phyloP scores from a whole-genome alignment of 768 basidiomycete genomes.

The Melanogaster broomeanus region DNA sequence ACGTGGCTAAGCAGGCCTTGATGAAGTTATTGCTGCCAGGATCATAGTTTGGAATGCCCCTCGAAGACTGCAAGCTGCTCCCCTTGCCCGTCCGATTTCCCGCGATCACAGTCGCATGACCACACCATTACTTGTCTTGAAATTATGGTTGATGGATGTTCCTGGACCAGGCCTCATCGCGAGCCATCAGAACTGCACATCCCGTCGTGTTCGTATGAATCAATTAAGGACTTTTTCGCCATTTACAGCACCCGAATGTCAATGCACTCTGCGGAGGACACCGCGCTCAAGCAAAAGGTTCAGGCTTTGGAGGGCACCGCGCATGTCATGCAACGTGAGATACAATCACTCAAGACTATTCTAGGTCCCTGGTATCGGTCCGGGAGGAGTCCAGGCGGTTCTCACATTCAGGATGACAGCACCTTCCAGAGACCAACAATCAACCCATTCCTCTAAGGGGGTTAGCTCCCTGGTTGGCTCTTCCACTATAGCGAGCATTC shows the following conservation, averaged over 20 bases:
- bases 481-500: no score
- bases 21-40: slow-evolving; percentile 25
- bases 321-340: slow-evolving; percentile 53
- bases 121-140: slow-evolving; percentile 44
- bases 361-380: slow-evolving; percentile 67
- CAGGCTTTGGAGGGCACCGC: slow-evolving; percentile 59
- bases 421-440: slow-evolving; percentile 10
- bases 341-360: slow-evolving; percentile 52
- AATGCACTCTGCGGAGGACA: slow-evolving; percentile 62
- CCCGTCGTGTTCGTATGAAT: slow-evolving; percentile 55
- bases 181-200: slow-evolving; percentile 39
- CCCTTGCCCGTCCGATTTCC: slow-evolving; percentile 40
- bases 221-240: slow-evolving; percentile 59
- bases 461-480: no score
- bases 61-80: slow-evolving; percentile 39
- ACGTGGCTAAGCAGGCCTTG: slow-evolving; percentile 1
- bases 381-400: slow-evolving; percentile 26
- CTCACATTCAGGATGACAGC: slow-evolving; percentile 7
- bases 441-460: no score
- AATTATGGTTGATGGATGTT: slow-evolving; percentile 48
- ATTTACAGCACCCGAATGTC: slow-evolving; percentile 41
- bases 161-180: slow-evolving; percentile 50
- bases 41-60: slow-evolving; percentile 41
- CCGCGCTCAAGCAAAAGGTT: slow-evolving; percentile 57
- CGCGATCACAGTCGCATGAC: slow-evolving; percentile 32